These are phyloP conservation scores for Cryptococcus sp. DNA, from an alignment of 1,284 basidiomycete species.

Conservation along the genomic window DNA sequence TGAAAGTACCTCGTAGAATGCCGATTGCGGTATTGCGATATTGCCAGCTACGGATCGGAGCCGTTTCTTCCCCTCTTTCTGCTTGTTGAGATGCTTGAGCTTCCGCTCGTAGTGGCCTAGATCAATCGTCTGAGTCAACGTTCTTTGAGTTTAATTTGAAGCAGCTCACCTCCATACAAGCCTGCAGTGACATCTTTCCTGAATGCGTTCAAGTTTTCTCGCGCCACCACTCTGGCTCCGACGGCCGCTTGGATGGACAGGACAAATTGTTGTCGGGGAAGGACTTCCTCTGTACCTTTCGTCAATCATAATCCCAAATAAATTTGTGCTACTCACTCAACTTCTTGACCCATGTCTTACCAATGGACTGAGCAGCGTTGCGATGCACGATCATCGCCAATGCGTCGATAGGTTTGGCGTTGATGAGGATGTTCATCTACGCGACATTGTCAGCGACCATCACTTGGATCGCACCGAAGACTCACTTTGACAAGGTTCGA, in stretches of 20 bases:
- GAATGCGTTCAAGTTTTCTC: slow-evolving; percentile 81
- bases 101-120: slow-evolving; percentile 84
- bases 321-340: slow-evolving; percentile 64
- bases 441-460: slow-evolving; percentile 1
- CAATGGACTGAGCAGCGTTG: slow-evolving; percentile 68
- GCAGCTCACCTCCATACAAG: slow-evolving; percentile 74
- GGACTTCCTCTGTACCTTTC: slow-evolving; percentile 70
- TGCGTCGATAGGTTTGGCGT: slow-evolving; percentile 84
- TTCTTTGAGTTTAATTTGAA: not conserved
- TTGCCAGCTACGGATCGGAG: slow-evolving; percentile 80
- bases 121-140: not conserved
- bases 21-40: slow-evolving; percentile 85
- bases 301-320: not conserved
- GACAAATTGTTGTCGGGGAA: slow-evolving; percentile 91
- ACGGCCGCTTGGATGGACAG: slow-evolving; percentile 80
- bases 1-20: slow-evolving; percentile 81
- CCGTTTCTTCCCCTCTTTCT: slow-evolving; percentile 84
- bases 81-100: slow-evolving; percentile 85
- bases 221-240: slow-evolving; percentile 82
- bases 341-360: slow-evolving; percentile 81
- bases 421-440: slow-evolving; percentile 84
- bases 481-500: slow-evolving; percentile 78
- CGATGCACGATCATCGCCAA: slow-evolving; percentile 83
- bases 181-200: slow-evolving; percentile 95
- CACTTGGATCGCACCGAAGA: not conserved